Evolutionary conservation across 1,139 yeast species (phyloP).

Genomic region (Nadsonia starkeyi-henricii): DNA sequence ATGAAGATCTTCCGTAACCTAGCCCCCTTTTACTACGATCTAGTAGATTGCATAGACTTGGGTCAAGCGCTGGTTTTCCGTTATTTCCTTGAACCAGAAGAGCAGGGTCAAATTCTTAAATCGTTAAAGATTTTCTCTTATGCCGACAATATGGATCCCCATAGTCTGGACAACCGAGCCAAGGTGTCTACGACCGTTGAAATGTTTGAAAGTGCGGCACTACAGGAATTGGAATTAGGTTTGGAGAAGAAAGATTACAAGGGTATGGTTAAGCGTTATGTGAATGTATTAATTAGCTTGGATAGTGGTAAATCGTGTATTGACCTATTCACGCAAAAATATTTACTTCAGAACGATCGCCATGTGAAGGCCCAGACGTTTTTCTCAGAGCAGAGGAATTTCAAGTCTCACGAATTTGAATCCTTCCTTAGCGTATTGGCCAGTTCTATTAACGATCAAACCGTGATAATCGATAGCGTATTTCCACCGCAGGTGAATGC

Average conservation of each 20-base stretch:
- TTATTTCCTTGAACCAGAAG: slow-evolving; percentile 15
- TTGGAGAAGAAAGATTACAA: slow-evolving; percentile 37
- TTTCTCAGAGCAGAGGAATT: slow-evolving; percentile 4
- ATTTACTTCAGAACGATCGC: slow-evolving; percentile 23
- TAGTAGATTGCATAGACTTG: slow-evolving; percentile 12
- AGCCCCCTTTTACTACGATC: slow-evolving; percentile 18
- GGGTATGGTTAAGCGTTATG: slow-evolving; percentile 26
- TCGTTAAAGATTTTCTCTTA: slow-evolving; percentile 23
- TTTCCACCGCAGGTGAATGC: slow-evolving; percentile 21
- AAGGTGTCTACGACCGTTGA: slow-evolving; percentile 48
- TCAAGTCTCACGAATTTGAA: slow-evolving; percentile 21
- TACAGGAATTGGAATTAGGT: slow-evolving; percentile 51
- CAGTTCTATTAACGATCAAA: slow-evolving; percentile 24
- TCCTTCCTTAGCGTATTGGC: slow-evolving; percentile 21
- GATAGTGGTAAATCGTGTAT: slow-evolving; percentile 32
- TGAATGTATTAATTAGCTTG: slow-evolving; percentile 23
- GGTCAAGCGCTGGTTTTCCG: slow-evolving; percentile 16
- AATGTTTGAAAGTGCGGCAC: slow-evolving; percentile 57
- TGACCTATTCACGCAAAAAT: slow-evolving; percentile 34
- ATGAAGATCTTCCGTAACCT: slow-evolving; percentile 13
- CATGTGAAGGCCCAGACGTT: background rate
- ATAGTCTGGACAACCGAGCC: slow-evolving; percentile 27
- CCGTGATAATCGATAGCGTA: slow-evolving; percentile 25
- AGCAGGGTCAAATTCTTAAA: slow-evolving; percentile 20
- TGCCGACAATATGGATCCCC: slow-evolving; percentile 28